A percentile compares a stretch with the other conserved stretches of the same genome.
Evolutionary conservation across 495 filamentous ascomycete species (phyloP).

Genomic region (Aspergillus haitiensis): DNA sequence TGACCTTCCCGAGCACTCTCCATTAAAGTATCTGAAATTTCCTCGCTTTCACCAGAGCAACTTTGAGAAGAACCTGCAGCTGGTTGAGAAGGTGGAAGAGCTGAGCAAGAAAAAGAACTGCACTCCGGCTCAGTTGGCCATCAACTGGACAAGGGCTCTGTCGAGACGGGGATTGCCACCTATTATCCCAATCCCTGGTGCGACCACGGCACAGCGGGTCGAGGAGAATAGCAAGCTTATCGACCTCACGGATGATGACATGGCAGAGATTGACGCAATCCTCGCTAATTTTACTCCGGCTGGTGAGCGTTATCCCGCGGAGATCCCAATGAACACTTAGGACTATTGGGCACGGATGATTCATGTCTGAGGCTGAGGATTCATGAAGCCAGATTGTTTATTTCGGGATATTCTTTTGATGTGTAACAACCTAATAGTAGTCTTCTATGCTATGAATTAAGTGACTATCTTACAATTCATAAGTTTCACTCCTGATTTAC

Average conservation of each 20-base stretch:
- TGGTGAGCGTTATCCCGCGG: no score
- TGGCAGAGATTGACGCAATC: constrained; percentile 49
- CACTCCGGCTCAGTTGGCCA: constrained; percentile 67
- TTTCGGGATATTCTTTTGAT: no score
- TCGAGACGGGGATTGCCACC: constrained; percentile 50
- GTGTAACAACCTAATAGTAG: no score
- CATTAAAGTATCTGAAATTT: constrained; percentile 20
- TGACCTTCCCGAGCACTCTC: constrained; percentile 10
- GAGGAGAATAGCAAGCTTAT: constrained; percentile 51
- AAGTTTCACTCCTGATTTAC: no score
- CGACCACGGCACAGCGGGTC: constrained; percentile 50
- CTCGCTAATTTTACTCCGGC: not conserved
- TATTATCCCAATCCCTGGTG: constrained; percentile 75
- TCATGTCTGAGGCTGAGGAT: no score
- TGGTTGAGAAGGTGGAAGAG: constrained; percentile 59
- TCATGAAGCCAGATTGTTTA: no score
- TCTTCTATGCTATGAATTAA: no score
- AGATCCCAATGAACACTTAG: no score
- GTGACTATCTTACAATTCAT: no score
- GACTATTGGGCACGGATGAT: no score
- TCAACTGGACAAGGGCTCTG: constrained; percentile 59
- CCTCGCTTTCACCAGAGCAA: constrained; percentile 66
- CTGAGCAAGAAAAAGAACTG: constrained; percentile 64
- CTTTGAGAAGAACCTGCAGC: constrained; percentile 65
- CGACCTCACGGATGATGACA: constrained; percentile 48